Evolutionary conservation across 768 basidiomycete genomes (phyloP).

Genomic region (Candolleomyces eurysporus): DNA sequence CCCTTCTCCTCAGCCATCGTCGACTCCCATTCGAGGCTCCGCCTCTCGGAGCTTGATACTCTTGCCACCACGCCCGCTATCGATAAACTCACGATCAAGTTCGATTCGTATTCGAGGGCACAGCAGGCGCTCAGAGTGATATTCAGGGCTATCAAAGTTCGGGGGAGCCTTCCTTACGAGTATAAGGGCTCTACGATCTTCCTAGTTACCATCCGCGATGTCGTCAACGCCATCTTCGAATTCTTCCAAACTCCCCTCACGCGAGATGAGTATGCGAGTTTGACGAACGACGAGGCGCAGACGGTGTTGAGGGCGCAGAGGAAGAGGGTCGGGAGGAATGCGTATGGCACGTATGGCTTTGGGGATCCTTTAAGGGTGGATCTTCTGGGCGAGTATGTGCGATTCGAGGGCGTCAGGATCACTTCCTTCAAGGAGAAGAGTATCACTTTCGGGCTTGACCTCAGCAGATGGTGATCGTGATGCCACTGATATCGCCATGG

Average conservation of each 20-base stretch:
- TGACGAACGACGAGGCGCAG: not conserved
- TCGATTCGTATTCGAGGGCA: conserved; percentile 1
- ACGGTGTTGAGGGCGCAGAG: conserved; percentile 3
- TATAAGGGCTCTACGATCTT: not conserved
- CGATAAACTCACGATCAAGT: conserved; percentile 6
- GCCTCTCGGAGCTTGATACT: not conserved
- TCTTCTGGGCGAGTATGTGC: conserved; percentile 2
- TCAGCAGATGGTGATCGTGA: not conserved
- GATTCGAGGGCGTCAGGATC: conserved; percentile 5
- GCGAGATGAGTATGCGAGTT: not conserved
- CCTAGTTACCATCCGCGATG: conserved; percentile 5
- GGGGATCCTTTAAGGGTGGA: conserved; percentile 7
- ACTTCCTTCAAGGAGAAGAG: not conserved
- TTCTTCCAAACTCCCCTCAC: conserved; percentile 7
- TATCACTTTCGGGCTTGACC: conserved; percentile 2
- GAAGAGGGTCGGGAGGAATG: conserved; percentile 4
- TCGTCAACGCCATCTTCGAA: conserved; percentile 7
- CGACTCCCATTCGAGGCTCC: not conserved
- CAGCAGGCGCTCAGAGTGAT: not conserved
- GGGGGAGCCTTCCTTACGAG: conserved; percentile 1
- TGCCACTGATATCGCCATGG: not conserved
- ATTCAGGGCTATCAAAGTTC: conserved; percentile 5
- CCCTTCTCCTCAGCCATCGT: conserved; percentile 4
- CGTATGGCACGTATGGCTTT: conserved; percentile 8
- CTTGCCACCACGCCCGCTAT: conserved; percentile 5